phyloP scores from a whole-genome alignment of 495 filamentous ascomycete genomes.

The Margaritispora aquatica region DNA sequence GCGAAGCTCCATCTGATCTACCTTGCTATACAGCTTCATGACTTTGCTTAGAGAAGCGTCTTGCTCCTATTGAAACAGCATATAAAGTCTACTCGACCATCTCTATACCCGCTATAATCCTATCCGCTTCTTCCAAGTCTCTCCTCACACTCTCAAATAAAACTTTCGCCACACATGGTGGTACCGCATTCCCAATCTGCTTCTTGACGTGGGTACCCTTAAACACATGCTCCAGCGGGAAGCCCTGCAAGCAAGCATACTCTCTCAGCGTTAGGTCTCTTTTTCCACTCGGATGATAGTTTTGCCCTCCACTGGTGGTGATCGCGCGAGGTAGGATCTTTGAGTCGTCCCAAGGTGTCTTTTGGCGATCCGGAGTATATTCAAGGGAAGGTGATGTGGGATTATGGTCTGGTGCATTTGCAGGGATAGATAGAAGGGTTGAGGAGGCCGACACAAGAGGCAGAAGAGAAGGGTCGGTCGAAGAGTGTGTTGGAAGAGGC shows the following conservation, averaged over 20 bases:
- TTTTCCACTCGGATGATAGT: slow-evolving; percentile 64
- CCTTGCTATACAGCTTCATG: no score
- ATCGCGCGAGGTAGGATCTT: slow-evolving; percentile 52
- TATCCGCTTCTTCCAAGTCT: slow-evolving; percentile 53
- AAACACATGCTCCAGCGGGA: slow-evolving; percentile 62
- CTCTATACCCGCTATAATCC: slow-evolving; percentile 15
- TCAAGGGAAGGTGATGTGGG: not conserved
- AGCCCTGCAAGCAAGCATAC: slow-evolving; percentile 68
- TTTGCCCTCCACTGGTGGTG: slow-evolving; percentile 61
- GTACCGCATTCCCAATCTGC: slow-evolving; percentile 88
- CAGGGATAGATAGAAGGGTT: slow-evolving; percentile 34
- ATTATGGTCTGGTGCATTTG: slow-evolving; percentile 39
- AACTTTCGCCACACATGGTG: slow-evolving; percentile 53
- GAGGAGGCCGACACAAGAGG: slow-evolving; percentile 39
- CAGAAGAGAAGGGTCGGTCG: slow-evolving; percentile 25
- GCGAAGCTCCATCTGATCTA: no score
- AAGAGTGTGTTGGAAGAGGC: slow-evolving; percentile 60
- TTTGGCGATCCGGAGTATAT: slow-evolving; percentile 27
- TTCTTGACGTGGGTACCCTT: slow-evolving; percentile 31
- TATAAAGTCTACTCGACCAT: slow-evolving; percentile 14
- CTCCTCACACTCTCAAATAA: slow-evolving; percentile 53
- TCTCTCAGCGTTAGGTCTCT: slow-evolving; percentile 67
- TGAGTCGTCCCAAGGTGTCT: slow-evolving; percentile 34
- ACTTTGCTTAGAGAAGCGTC: no score
- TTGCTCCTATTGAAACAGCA: no score